phyloP scores from a whole-genome alignment of 148 eudicot genomes.

The Mesembryanthemum crystallinum region DNA sequence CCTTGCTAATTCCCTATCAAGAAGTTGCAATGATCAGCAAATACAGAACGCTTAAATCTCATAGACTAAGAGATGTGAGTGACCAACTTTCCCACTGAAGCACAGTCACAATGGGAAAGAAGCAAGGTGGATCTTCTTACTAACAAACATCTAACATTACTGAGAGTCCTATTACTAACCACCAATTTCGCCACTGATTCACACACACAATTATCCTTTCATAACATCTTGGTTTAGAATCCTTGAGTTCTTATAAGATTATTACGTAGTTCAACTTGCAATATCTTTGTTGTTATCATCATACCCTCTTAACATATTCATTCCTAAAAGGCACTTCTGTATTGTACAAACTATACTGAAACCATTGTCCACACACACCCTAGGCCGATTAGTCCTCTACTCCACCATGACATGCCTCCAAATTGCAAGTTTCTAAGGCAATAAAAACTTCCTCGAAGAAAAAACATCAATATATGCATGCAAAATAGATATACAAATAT shows the following conservation, averaged over 20 bases:
- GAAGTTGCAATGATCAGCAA: neutral
- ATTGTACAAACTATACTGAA: neutral
- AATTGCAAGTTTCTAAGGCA: neutral
- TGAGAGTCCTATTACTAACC: neutral
- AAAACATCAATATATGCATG: neutral
- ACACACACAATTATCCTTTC: neutral
- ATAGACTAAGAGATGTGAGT: conserved; percentile 12
- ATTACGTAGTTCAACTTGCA: neutral
- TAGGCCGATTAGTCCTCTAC: neutral
- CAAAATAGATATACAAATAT: neutral
- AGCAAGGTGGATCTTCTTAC: neutral
- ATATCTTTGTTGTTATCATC: neutral
- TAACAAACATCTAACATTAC: neutral
- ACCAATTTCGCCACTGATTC: neutral
- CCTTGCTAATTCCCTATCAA: conserved; percentile 6
- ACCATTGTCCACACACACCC: neutral
- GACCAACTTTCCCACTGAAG: neutral
- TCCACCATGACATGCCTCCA: neutral
- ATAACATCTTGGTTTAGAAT: too few species aligned
- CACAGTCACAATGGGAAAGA: neutral
- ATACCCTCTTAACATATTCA: neutral
- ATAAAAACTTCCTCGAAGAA: neutral
- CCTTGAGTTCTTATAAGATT: neutral
- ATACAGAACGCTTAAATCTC: neutral
- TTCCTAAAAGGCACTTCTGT: neutral